A percentile compares a stretch with the other conserved stretches of the same genome.
These are phyloP conservation scores for Cladosporium sp. DNA, from an alignment of 2,329 filamentous ascomycete genomes.

Conservation along the genomic window DNA sequence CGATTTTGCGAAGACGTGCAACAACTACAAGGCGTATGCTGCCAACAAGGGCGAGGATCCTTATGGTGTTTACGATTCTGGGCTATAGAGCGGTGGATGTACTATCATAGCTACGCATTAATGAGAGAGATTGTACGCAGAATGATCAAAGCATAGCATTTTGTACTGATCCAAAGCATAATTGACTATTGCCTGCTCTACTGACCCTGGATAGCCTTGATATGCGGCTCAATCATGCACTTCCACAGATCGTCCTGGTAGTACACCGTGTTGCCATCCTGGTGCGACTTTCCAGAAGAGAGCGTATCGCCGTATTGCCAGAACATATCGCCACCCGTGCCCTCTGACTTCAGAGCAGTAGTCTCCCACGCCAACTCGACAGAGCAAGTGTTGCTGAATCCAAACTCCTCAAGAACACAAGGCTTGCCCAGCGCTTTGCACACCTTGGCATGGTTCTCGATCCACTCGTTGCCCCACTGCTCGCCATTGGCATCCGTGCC, in stretches of 20 bases:
- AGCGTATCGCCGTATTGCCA: constrained; percentile 34
- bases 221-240: constrained; percentile 24
- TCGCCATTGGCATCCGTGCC: constrained; percentile 18
- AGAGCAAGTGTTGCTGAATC: constrained; percentile 23
- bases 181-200: background rate
- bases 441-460: constrained; percentile 27
- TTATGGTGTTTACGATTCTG: constrained; percentile 40
- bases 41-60: constrained; percentile 22
- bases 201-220: constrained; percentile 22
- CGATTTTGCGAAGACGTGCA: constrained; percentile 35
- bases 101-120: background rate
- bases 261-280: constrained; percentile 30
- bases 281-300: constrained; percentile 24
- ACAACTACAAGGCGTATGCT: constrained; percentile 42
- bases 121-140: background rate
- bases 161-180: background rate
- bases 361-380: constrained; percentile 28
- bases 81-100: constrained; percentile 22
- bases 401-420: constrained; percentile 31
- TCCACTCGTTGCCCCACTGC: constrained; percentile 30
- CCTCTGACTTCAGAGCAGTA: constrained; percentile 23
- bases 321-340: constrained; percentile 29
- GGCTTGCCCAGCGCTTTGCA: constrained; percentile 28
- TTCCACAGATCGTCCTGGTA: constrained; percentile 24
- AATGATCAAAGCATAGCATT: background rate